Conservation (phyloP, 441 rosid genomes). For the Gossypium davidsonii region DNA sequence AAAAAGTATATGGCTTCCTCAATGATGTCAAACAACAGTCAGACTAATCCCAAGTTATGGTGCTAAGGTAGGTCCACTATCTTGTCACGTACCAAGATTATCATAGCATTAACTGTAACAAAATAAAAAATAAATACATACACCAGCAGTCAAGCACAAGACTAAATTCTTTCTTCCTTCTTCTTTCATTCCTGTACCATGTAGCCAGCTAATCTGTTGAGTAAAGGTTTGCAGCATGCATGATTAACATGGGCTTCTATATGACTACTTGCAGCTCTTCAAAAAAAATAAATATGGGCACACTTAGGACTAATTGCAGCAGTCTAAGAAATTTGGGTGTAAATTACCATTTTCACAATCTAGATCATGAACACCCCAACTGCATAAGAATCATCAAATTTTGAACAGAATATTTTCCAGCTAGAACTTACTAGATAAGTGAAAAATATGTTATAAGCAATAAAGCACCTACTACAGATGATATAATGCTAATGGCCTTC, state of each 20-base stretch:
- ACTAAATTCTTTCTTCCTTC: neutral
- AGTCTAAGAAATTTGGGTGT: neutral
- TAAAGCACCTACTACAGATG: neutral
- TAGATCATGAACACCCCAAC: neutral
- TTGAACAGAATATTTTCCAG: neutral
- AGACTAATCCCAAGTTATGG: neutral
- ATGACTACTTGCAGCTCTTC: neutral
- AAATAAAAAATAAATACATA: neutral
- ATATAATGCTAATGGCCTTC: neutral
- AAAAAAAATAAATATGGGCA: neutral
- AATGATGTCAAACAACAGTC: neutral
- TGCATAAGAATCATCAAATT: neutral
- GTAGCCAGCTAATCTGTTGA: neutral
- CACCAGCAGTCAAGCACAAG: neutral
- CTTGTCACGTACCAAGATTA: neutral
- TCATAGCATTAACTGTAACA: neutral
- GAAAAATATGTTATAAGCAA: neutral
- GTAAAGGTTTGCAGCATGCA: neutral
- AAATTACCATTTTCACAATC: neutral
- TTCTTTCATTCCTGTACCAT: neutral
- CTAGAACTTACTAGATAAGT: neutral
- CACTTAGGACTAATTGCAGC: neutral
- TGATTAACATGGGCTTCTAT: neutral
- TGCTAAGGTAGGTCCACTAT: neutral
- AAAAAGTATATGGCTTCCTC: conserved; percentile 8